Conservation (phyloP, 805 yeast genomes). For the Yamadazyma paraphyllophila region DNA sequence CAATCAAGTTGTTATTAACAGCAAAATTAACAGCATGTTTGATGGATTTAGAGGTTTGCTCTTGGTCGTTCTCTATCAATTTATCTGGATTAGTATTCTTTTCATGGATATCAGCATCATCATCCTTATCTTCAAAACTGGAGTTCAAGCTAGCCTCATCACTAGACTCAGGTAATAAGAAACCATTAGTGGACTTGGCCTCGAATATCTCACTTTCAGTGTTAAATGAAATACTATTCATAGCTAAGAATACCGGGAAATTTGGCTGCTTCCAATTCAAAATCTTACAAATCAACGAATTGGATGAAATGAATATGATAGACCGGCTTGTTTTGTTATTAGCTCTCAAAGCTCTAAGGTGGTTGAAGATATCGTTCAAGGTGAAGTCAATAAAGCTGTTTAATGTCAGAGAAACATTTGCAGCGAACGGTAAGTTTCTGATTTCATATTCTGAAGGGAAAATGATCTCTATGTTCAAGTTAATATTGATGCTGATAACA, state of each 20-base stretch:
- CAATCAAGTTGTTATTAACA: slow-evolving; percentile 76
- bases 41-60: slow-evolving; percentile 57
- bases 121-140: slow-evolving; percentile 20
- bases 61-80: slow-evolving; percentile 30
- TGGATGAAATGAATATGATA: slow-evolving; percentile 79
- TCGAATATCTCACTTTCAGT: slow-evolving; percentile 28
- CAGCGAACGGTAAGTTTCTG: slow-evolving; percentile 37
- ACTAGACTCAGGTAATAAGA: slow-evolving; percentile 20
- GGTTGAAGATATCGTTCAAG: slow-evolving; percentile 69
- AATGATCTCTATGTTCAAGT: slow-evolving; percentile 70
- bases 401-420: slow-evolving; percentile 48
- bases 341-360: slow-evolving; percentile 52
- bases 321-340: slow-evolving; percentile 47
- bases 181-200: slow-evolving; percentile 40
- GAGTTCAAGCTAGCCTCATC: slow-evolving; percentile 11
- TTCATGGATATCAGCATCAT: slow-evolving; percentile 11
- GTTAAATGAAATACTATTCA: slow-evolving; percentile 59
- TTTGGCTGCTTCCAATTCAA: slow-evolving; percentile 98
- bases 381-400: slow-evolving; percentile 77
- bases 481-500: slow-evolving; percentile 55
- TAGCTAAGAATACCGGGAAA: slow-evolving; percentile 85
- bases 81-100: slow-evolving; percentile 15
- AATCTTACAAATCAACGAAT: slow-evolving; percentile 87
- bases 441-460: slow-evolving; percentile 62
- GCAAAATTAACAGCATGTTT: slow-evolving; percentile 84